Evolutionary conservation across 345 rosid genomes (phyloP), one percentile per base, ranked within the genome.

Genomic region (Limnanthes douglasii): DNA sequence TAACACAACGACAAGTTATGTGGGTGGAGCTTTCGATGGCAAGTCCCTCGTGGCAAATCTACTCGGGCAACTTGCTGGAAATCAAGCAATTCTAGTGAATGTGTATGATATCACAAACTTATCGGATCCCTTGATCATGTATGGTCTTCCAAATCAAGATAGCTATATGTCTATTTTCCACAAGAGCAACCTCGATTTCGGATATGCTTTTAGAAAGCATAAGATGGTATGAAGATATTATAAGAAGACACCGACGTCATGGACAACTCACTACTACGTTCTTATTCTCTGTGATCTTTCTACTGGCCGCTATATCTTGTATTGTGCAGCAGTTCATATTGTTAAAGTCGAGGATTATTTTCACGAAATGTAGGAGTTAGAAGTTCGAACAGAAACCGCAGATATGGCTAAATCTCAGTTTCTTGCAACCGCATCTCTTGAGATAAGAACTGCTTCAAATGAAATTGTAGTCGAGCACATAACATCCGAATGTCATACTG

Each of bases 371-470:
- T 58, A 90, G 57, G 79, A 64, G 39, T 60, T 90, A 6, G 84
- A 77, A 64, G 85, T 44, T 16, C 73, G 61, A 59, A 95, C 98
- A 33, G 98, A 90, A 65, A 94, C 94, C 53, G 98, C 98, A 33
- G 98, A 90, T 65, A 73, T 84, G 21, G 95, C 98, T 24, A 90
- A 90, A 64, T 90, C 98, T 1, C 95, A 77, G 84, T 90, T 90
- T 69, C 77, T 90, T 35, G 98, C 98, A 15, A 90, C 98, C 0
- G 98, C 84, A 35, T 90, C 98, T 35, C 98, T 84, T 44, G 98
- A 90, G 61, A 90, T 90, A 15, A 75, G 98, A 43, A 90, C 98
- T 34, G 95, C 98, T 2, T 84, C 84, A 95, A 90, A 90, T 65
- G 98, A 95, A 38, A 75, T 90, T 50, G n/a, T n/a, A n/a, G n/a